These are phyloP conservation scores for Eucalyptus leucophloia DNA, from an alignment of 345 rosid genomes.

Conservation along the genomic window DNA sequence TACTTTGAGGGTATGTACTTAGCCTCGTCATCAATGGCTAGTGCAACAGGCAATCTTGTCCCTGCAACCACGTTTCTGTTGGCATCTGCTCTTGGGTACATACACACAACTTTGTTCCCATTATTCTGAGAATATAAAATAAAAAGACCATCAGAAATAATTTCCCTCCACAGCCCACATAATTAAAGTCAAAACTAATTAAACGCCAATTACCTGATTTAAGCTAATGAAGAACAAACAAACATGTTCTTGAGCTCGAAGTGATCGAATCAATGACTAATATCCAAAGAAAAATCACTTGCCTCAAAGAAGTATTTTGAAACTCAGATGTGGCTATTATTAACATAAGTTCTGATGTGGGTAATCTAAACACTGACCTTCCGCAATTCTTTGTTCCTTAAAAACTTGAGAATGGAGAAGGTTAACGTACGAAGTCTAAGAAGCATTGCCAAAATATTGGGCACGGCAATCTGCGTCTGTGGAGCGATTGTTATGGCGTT, in stretches of 20 bases:
- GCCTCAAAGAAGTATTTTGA: background rate
- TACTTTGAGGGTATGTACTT: constrained; percentile 23
- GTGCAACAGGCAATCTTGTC: constrained; percentile 22
- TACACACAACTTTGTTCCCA: background rate
- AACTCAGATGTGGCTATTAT: background rate
- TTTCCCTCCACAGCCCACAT: background rate
- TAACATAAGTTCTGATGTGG: background rate
- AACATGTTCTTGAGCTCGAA: background rate
- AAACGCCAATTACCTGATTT: background rate
- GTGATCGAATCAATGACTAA: background rate
- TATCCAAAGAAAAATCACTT: background rate
- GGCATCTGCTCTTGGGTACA: constrained; percentile 17
- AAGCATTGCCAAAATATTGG: constrained; percentile 52
- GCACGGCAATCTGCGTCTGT: constrained; percentile 43
- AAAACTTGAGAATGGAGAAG: constrained; percentile 39
- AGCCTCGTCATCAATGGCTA: constrained; percentile 29
- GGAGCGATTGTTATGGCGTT: constrained; percentile 65
- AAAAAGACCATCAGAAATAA: background rate
- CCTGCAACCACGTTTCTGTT: constrained; percentile 32
- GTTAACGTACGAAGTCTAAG: constrained; percentile 31
- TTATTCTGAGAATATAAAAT: background rate
- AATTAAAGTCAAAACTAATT: background rate
- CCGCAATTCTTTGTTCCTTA: background rate
- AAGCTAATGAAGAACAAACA: background rate
- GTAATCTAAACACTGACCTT: background rate